Percentiles rank a stretch among this genome's conserved stretches.
Conservation (phyloP, 345 rosid genomes). For the Salix caprea region DNA sequence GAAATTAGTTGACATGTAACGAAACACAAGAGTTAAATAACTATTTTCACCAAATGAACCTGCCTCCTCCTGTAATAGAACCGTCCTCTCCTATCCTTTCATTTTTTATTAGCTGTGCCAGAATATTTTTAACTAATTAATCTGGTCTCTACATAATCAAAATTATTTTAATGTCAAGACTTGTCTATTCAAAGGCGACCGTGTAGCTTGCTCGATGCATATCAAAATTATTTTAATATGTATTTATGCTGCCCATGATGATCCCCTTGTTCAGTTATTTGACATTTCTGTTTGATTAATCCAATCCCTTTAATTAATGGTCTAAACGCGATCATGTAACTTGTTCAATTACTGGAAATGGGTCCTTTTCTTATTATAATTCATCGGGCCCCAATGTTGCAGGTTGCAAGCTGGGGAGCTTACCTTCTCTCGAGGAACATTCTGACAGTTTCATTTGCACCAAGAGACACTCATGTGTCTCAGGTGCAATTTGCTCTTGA, state of each 20-base stretch:
- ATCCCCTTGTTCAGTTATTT: background rate
- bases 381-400: background rate
- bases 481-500: conserved; percentile 95
- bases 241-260: background rate
- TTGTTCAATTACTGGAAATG: too few relatives aligned
- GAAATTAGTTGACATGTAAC: too few relatives aligned
- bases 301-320: background rate
- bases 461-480: conserved; percentile 90
- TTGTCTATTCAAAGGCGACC: too few relatives aligned
- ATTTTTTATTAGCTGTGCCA: background rate
- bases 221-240: background rate
- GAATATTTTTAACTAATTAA: too few relatives aligned
- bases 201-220: too few relatives aligned
- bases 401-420: conserved; percentile 99
- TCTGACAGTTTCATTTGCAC: conserved; percentile 80
- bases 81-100: background rate
- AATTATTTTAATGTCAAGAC: too few relatives aligned
- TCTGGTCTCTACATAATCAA: background rate
- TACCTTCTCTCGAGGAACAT: conserved; percentile 73
- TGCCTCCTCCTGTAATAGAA: background rate
- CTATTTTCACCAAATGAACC: background rate
- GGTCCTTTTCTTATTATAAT: too few relatives aligned
- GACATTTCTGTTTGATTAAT: background rate
- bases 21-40: too few relatives aligned
- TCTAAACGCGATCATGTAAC: too few relatives aligned